Base-by-base conservation (phyloP, 176 grass and related monocot species). In the Miscanthus lutarioriparius region DNA sequence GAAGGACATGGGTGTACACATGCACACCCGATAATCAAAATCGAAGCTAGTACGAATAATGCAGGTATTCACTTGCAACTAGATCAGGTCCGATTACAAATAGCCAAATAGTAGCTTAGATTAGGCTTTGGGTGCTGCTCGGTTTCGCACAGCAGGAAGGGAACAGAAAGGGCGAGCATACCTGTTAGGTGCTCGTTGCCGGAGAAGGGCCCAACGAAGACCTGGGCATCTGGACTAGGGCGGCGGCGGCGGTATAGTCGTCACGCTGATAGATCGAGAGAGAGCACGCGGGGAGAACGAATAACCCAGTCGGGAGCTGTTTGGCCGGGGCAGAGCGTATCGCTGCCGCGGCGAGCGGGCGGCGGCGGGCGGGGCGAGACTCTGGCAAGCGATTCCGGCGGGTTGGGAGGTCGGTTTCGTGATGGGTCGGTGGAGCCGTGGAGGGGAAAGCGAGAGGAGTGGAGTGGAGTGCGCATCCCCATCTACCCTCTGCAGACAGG, bases 381-480 rank as follows among this genome's bases (percentile, higher is more conserved):
- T 67, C 19, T 15, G 28, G 28, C 77, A 0, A 56, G 38, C 14
- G 81, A 84, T 75, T 27, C 36, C 28, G 22, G 3, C 5, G 70
- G 62, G 61, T 10, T 40, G 23, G 3, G 44, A 8, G 0, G 28
- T 30, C 27, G 41, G 14, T 12, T 79, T 77, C 26, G 48, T n/a
- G 5, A 14, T 54, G 54, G 15, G 28, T 39, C 30, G 45, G 16
- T 14, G 13, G 37, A 73, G 30, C 27, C 54, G 32, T 33, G 74
- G 80, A 82, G 83, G 51, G 83, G 48, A 78, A 78, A 85, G 74
- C 65, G 83, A 85, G 39, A 8, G 39, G 75, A 48, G 27, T 16
- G 19, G 37, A 27, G 33, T 35, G 62, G 20, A 27, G 59, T 12
- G 23, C 23, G 58, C 22, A 9, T 25, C 56, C 56, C 56, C n/a